These are phyloP conservation scores for Porcisia deanei DNA, from an alignment of 208 protist genomes.

Conservation along the genomic window DNA sequence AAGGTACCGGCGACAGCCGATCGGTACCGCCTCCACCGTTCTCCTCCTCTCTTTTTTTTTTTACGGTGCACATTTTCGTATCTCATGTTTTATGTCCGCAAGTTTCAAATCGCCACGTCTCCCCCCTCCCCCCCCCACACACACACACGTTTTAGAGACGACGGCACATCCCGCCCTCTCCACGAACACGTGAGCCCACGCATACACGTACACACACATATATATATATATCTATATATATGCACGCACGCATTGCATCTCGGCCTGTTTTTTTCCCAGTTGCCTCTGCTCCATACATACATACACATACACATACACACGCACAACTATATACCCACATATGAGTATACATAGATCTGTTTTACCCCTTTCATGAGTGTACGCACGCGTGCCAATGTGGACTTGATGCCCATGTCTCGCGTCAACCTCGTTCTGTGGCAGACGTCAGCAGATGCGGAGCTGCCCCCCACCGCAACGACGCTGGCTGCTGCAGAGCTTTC, in stretches of 20 bases:
- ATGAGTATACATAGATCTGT: background rate
- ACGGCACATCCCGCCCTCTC: too few species aligned
- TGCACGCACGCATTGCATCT: background rate
- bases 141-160: too few species aligned
- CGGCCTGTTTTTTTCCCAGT: background rate
- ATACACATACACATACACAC: background rate
- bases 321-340: background rate
- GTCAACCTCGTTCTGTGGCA: background rate
- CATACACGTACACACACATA: background rate
- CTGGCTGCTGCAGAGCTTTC: background rate
- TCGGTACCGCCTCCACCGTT: too few species aligned
- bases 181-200: background rate
- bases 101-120: too few species aligned
- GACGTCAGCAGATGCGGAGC: background rate
- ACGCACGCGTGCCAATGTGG: background rate
- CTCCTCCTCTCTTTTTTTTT: too few species aligned
- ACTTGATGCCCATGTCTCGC: conserved; percentile 1
- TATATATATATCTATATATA: background rate
- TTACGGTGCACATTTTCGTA: too few species aligned
- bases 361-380: conserved; percentile 3
- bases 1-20: too few species aligned
- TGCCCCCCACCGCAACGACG: background rate
- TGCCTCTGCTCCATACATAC: background rate
- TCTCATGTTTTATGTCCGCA: too few species aligned
- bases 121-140: too few species aligned